Evolutionary conservation across 2,329 filamentous ascomycete genomes (phyloP).

Genomic region (Bipolaris zeicola): DNA sequence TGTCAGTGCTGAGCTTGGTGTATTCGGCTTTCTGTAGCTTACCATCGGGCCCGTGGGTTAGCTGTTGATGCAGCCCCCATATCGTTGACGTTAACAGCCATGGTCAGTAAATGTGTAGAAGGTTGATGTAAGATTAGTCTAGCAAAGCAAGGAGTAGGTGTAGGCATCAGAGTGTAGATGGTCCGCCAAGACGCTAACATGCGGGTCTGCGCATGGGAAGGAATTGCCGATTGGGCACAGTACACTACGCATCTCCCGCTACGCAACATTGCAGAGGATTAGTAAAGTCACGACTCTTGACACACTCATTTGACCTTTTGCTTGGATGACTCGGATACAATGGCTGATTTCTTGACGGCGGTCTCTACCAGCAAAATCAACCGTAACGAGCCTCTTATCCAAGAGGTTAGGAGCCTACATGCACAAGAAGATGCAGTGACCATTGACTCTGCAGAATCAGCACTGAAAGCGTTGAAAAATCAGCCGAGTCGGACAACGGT

Average conservation of each 20-base stretch:
- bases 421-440: conserved; percentile 15
- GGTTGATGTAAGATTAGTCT: conserved; percentile 11
- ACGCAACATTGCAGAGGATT: background rate
- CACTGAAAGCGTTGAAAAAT: conserved; percentile 63
- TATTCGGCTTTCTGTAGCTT: conserved; percentile 5
- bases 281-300: background rate
- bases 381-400: conserved; percentile 20
- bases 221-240: conserved; percentile 27
- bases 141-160: conserved; percentile 22
- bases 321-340: conserved; percentile 24
- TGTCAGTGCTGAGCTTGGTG: conserved; percentile 24
- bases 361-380: conserved; percentile 49
- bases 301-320: background rate
- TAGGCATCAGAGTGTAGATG: conserved; percentile 32
- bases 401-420: conserved; percentile 19
- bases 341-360: conserved; percentile 58
- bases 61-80: conserved; percentile 21
- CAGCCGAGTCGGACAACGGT: conserved; percentile 68
- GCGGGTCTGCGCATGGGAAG: conserved; percentile 19
- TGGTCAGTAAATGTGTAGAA: conserved; percentile 21
- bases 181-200: conserved; percentile 33
- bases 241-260: conserved; percentile 5
- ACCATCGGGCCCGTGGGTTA: conserved; percentile 54
- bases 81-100: conserved; percentile 29
- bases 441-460: conserved; percentile 53